A percentile compares a stretch with the other conserved stretches of the same genome.
Conservation (phyloP, 371 early-diverging fungal genomes). For the Rhizomucor pusillus region DNA sequence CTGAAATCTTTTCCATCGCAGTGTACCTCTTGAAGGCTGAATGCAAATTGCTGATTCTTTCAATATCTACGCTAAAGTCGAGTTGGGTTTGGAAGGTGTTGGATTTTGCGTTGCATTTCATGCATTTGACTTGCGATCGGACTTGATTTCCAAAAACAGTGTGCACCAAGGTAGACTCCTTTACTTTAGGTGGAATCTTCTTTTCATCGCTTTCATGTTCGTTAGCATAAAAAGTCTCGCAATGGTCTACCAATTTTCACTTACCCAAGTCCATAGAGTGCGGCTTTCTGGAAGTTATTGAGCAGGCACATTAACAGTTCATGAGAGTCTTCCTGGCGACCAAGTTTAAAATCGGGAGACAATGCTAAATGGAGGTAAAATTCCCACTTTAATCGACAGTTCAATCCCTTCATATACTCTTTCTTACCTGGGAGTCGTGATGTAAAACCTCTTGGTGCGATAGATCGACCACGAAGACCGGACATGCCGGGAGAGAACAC, state of each 20-base stretch:
- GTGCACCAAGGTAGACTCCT: conserved; percentile 74
- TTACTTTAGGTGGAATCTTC: conserved; percentile 65
- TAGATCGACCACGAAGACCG: conserved; percentile 37
- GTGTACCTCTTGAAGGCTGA: conserved; percentile 70
- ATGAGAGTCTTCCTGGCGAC: conserved; percentile 90
- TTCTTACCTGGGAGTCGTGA: conserved; percentile 61
- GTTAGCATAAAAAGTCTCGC: conserved; percentile 14
- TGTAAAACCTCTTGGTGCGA: conserved; percentile 72
- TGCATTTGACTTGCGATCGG: conserved; percentile 76
- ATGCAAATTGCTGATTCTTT: conserved; percentile 54
- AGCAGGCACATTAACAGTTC: conserved; percentile 84
- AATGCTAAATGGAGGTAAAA: conserved; percentile 40
- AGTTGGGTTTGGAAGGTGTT: conserved; percentile 74
- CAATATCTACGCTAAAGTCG: conserved; percentile 80
- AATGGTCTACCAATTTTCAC: background rate
- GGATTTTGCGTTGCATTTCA: conserved; percentile 70
- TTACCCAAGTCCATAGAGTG: conserved; percentile 24
- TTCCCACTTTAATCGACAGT: background rate
- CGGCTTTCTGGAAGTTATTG: conserved; percentile 43
- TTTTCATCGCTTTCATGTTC: conserved; percentile 25
- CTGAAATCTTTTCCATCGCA: conserved; percentile 37
- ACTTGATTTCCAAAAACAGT: conserved; percentile 84
- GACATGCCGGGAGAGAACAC: conserved; percentile 44
- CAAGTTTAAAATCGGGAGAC: conserved; percentile 73
- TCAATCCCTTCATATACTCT: background rate